Base-by-base conservation (phyloP, 2,329 filamentous ascomycete genomes). In the Fusarium goolgardi region DNA sequence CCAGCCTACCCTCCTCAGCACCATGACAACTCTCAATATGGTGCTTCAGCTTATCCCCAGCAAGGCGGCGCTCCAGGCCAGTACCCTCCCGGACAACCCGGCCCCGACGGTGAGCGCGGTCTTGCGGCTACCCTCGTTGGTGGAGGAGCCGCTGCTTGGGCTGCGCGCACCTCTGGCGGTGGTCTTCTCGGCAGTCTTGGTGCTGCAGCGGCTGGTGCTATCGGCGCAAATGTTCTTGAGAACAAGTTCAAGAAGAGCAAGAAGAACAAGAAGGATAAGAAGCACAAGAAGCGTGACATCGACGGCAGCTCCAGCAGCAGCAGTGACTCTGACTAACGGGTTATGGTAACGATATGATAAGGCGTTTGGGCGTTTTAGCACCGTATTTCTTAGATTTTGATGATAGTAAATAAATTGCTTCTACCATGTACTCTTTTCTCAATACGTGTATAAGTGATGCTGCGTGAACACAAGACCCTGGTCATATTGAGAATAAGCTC, bases 161-260 rank as follows among this genome's bases (percentile, higher is more conserved):
- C 85, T 0, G 85, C 84, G 0, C 82, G 86, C 75, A 82, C 85
- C 67, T 76, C 85, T 21, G 86, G 85, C 15, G 83, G 83, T 29
- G 85, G 86, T 20, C 65, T 82, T 35, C 72, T 88, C 27, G 83
- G 83, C 23, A 85, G 83, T 4, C 72, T 86, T 3, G 84, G 81
- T 10, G 85, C 84, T 13, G 80, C 82, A 0, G 79, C 84, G 2
- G 83, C 81, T 18, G 86, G 86, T 34, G 85, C 85, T 1, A 79
- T 88, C n/a, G 84, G 82, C 6, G 86, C 86, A 2, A 87, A 87
- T 61, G 69, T 83, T 37, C 63, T 86, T 9, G 83, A 84, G 76
- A 74, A 83, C 73, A 78, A 76, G 64, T 70, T 80, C 53, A 79
- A 79, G 72, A 73, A 73, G 75, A 64, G 29, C n/a, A 65, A 73